Conservation (phyloP, 192 early-diverging fungal genomes). For the Coemansia sp. region DNA sequence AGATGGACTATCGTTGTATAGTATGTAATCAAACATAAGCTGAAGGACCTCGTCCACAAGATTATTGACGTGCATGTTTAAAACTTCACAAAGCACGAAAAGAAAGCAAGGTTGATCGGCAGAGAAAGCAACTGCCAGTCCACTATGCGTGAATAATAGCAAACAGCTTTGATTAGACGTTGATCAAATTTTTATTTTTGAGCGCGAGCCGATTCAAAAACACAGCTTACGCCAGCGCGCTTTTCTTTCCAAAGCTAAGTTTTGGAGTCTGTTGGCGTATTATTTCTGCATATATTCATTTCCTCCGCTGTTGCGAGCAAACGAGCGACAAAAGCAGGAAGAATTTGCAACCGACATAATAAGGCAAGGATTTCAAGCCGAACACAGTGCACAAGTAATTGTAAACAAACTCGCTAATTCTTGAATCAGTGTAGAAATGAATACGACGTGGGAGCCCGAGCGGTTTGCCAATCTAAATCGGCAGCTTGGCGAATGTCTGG, state of each 20-base stretch:
- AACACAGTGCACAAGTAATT: neutral
- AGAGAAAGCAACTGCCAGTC: neutral
- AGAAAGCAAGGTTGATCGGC: neutral
- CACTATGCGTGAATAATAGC: neutral
- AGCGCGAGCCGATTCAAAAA: neutral
- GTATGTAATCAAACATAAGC: neutral
- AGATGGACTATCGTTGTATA: neutral
- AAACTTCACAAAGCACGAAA: neutral
- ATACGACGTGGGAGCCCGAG: slow-evolving; percentile 52
- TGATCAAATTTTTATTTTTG: neutral
- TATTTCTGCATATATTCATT: slow-evolving; percentile 1
- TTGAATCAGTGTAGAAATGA: slow-evolving; percentile 29
- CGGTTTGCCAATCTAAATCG: slow-evolving; percentile 44
- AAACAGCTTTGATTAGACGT: neutral
- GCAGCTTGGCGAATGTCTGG: slow-evolving; percentile 38
- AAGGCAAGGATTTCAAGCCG: neutral
- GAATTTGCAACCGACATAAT: neutral
- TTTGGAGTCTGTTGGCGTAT: neutral
- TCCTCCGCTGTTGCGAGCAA: neutral
- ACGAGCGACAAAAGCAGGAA: neutral
- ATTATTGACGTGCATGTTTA: neutral
- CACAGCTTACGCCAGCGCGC: neutral
- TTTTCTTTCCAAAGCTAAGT: neutral
- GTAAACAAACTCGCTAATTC: neutral
- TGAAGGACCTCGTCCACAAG: neutral